phyloP scores from a whole-genome alignment of 2,329 filamentous ascomycete genomes.

The Teratosphaeria nubilosa region DNA sequence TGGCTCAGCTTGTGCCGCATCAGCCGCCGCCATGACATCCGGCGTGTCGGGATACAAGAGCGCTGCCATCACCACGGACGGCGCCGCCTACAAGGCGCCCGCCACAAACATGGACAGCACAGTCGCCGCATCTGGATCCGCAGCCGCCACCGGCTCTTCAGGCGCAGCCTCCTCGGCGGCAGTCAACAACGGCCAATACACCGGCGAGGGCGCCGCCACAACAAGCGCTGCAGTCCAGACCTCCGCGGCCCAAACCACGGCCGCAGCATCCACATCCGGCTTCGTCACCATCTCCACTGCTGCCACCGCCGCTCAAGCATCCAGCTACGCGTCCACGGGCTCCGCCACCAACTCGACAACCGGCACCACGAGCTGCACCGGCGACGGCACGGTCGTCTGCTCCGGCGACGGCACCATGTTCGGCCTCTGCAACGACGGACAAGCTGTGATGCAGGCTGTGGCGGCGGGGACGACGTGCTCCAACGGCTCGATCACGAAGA shows the following conservation, averaged over 20 bases:
- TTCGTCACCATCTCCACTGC: conserved; percentile 5
- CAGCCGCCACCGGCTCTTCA: conserved; percentile 3
- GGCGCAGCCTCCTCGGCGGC: conserved; percentile 1
- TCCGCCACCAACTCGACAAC: background rate
- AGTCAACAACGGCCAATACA: background rate
- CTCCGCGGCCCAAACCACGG: background rate
- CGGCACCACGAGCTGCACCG: conserved; percentile 1
- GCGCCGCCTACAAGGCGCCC: conserved; percentile 7
- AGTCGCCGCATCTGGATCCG: conserved; percentile 1
- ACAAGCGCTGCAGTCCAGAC: background rate
- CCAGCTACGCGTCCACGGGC: conserved; percentile 1
- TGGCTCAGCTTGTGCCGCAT: conserved; percentile 11
- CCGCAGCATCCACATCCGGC: conserved; percentile 1
- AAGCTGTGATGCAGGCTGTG: conserved; percentile 31
- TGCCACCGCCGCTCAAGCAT: background rate
- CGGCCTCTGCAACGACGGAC: conserved; percentile 34
- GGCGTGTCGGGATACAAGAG: conserved; percentile 8
- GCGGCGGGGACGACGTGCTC: conserved; percentile 35
- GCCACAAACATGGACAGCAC: conserved; percentile 18
- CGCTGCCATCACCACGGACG: background rate
- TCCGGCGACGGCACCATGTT: conserved; percentile 29
- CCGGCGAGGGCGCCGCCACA: background rate
- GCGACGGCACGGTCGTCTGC: conserved; percentile 30
- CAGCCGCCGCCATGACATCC: conserved; percentile 9
- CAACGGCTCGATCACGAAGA: conserved; percentile 29